A percentile compares a stretch with the other conserved stretches of the same genome.
phyloP scores from a whole-genome alignment of 108 stramenopile genomes.

The Epipyxis sp. region DNA sequence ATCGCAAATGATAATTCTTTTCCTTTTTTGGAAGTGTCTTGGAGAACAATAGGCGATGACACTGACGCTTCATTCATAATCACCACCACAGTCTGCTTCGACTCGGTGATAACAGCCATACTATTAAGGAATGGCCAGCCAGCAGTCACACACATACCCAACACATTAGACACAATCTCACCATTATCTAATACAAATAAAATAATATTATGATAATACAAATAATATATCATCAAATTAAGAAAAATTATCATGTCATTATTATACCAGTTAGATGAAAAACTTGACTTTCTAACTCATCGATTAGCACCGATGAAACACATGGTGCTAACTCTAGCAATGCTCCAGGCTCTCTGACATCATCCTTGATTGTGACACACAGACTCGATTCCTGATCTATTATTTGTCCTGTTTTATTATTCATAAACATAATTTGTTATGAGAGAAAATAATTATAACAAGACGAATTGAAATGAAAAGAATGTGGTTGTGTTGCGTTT shows the following conservation, averaged over 20 bases:
- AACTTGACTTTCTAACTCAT: too few species aligned
- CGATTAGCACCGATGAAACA: too few species aligned
- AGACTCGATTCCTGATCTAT: background rate
- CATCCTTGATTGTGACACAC: background rate
- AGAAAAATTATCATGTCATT: too few species aligned
- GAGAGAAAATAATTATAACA: too few species aligned
- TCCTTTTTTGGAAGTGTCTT: background rate
- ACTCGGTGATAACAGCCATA: slow-evolving; percentile 39
- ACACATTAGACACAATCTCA: background rate
- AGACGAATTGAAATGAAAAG: too few species aligned
- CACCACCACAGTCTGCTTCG: slow-evolving; percentile 41
- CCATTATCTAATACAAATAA: too few species aligned
- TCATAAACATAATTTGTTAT: too few species aligned
- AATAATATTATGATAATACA: too few species aligned
- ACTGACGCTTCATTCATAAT: slow-evolving; percentile 44
- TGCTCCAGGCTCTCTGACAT: background rate
- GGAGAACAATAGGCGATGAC: background rate
- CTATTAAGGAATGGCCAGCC: slow-evolving; percentile 52
- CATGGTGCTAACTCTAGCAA: background rate
- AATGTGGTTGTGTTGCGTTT: too few species aligned
- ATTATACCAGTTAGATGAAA: too few species aligned
- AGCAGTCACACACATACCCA: slow-evolving; percentile 43
- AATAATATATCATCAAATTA: too few species aligned
- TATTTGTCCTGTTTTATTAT: too few species aligned
- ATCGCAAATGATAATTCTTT: background rate